Base-by-base conservation (phyloP, 2,329 filamentous ascomycete species). In the Claviceps africana region DNA sequence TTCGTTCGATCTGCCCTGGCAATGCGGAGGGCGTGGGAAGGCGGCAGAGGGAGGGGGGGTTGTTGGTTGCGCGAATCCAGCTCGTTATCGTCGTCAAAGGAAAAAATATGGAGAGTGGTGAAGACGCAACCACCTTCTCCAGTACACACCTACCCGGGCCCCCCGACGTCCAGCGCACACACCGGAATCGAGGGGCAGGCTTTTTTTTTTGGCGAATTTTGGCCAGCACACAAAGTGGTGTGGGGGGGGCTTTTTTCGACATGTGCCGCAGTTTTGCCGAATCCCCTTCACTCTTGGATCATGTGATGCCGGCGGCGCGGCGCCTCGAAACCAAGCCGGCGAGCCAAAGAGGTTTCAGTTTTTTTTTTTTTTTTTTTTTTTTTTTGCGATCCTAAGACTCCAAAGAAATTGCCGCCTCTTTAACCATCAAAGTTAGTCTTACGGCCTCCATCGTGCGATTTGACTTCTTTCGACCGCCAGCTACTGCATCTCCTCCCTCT, bases 171-270 rank as follows among this genome's bases (percentile, higher is more conserved):
- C 48, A 28, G 53, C 60, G 51, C 54, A 56, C 53, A 55, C 60
- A 55, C 56, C n/a, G 7, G 53, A 59, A 66, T 67, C 65, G 67
- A 68, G 67, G 67, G 65, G 67, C 66, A 68, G 62, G 65, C 66
- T 68, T 44, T 67, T 68, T 44, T 43, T 68, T 68, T 67, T 66
- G 66, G 63, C 60, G 60, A 67, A 67, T 35, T 69, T 70, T 70
- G 64, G 60, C 62, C 61, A 67, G 65, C 64, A 60, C 61, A 62
- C 64, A 59, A 61, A 61, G 60, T 66, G 64, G 56, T 68, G 65
- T 67, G 65, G 63, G 57, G 51, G 40, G 51, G 40, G 21, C 33
- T 43, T 50, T 28, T 61, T 61, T 62, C 49, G 53, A 52, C 53
- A 52, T 52, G 51, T 50, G 50, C 67, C 66, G 67, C 54, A n/a